These are phyloP conservation scores for Blastocystis sp. DNA, from an alignment of 352 stramenopile genomes.

Conservation along the genomic window DNA sequence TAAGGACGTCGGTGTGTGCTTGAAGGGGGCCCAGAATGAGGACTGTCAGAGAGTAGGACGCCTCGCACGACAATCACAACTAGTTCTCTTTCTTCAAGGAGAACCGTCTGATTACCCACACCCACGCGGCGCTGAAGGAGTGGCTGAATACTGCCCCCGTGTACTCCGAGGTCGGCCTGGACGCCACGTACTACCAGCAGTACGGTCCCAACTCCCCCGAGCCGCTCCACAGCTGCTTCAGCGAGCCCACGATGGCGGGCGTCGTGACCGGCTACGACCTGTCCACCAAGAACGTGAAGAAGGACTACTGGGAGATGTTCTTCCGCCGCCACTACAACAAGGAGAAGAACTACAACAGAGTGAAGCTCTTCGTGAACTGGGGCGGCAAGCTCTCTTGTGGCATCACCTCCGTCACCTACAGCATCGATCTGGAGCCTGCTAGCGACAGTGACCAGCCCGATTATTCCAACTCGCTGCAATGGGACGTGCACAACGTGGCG, in stretches of 20 bases:
- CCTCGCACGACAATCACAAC: not conserved
- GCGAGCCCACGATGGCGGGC: not conserved
- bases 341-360: not conserved
- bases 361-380: not conserved
- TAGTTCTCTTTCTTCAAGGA: not conserved
- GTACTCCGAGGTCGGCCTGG: not conserved
- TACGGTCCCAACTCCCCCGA: not conserved
- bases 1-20: not conserved
- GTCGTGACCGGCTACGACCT: not conserved
- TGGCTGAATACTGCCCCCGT: too few relatives aligned
- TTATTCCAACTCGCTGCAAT: not conserved
- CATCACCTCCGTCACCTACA: not conserved
- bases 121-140: too few relatives aligned
- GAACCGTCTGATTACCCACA: too few relatives aligned
- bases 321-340: not conserved
- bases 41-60: not conserved
- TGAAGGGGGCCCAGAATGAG: not conserved
- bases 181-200: not conserved
- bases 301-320: not conserved
- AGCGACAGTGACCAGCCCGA: too few relatives aligned
- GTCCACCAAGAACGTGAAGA: not conserved
- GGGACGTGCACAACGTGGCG: not conserved
- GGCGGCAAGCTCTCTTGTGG: not conserved
- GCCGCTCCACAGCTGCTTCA: not conserved
- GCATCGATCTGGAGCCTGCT: not conserved